Conservation (phyloP, 371 early-diverging fungal species). For the Rhizopus sp. region DNA sequence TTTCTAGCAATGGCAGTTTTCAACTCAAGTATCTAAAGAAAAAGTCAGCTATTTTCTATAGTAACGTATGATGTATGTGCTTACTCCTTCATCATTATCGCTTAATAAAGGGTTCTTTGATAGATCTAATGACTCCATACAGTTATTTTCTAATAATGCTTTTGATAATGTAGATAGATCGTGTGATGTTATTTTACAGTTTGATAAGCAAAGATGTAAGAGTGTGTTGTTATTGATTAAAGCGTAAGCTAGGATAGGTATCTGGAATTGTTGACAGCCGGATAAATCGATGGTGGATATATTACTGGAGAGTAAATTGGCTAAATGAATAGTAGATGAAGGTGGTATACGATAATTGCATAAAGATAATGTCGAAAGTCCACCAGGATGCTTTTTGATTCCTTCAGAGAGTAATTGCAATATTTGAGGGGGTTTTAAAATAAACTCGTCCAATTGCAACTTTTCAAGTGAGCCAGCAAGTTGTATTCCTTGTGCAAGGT, state of each 20-base stretch:
- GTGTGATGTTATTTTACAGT: constrained; percentile 57
- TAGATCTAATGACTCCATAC: constrained; percentile 48
- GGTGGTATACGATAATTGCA: constrained; percentile 54
- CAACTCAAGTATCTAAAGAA: constrained; percentile 13
- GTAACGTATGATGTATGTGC: constrained; percentile 5
- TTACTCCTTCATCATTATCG: background rate
- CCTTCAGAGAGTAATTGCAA: constrained; percentile 52
- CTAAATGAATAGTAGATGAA: constrained; percentile 52
- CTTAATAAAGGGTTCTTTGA: constrained; percentile 11
- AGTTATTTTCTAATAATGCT: constrained; percentile 48
- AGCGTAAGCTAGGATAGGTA: constrained; percentile 52
- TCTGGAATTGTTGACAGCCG: constrained; percentile 16
- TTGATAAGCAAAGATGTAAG: constrained; percentile 42
- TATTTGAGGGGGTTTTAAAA: constrained; percentile 34
- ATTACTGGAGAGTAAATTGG: constrained; percentile 50
- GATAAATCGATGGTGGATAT: constrained; percentile 22
- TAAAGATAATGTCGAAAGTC: constrained; percentile 52
- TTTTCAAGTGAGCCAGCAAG: constrained; percentile 49
- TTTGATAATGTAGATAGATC: constrained; percentile 56
- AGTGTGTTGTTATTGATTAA: constrained; percentile 53
- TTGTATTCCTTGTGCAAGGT: constrained; percentile 59
- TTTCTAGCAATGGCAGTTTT: constrained; percentile 7
- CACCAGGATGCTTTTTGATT: constrained; percentile 47
- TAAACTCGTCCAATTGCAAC: constrained; percentile 62
- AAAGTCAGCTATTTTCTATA: background rate